Evolutionary conservation across 164 flowering plant species (phyloP).

Genomic region (grape (Vitis vinifera)): DNA sequence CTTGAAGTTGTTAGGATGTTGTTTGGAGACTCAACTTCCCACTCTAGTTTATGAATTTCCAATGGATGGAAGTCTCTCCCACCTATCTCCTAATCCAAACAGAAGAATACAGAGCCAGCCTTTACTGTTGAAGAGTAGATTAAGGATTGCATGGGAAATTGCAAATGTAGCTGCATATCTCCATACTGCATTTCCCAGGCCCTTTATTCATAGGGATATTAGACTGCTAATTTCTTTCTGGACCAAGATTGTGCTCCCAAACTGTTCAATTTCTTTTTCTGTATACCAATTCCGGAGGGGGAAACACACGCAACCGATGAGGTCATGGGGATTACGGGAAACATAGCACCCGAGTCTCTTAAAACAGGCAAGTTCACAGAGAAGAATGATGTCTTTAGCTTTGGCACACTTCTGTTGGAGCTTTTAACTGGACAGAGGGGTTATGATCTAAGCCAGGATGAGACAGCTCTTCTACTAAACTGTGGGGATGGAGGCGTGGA

Average conservation of each 20-base stretch:
- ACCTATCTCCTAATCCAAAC: neutral
- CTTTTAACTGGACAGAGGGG: neutral
- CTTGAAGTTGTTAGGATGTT: neutral
- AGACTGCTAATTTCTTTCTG: neutral
- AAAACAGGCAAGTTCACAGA: neutral
- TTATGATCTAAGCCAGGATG: neutral
- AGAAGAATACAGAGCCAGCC: neutral
- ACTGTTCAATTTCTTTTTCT: neutral
- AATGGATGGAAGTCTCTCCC: neutral
- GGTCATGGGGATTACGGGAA: neutral
- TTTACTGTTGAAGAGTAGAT: neutral
- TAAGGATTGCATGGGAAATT: constrained; percentile 1
- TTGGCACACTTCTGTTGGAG: neutral
- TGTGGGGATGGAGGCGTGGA: no score
- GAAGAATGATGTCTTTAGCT: neutral
- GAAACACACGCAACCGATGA: neutral
- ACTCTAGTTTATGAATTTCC: neutral
- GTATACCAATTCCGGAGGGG: neutral
- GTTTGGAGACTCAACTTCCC: neutral
- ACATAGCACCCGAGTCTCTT: neutral
- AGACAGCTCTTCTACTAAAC: no score
- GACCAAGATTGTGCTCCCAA: neutral
- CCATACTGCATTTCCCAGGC: neutral
- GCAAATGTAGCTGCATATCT: neutral
- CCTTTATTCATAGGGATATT: neutral